These are phyloP conservation scores for Gnomoniopsis smithogilvyi DNA, from an alignment of 2,329 filamentous ascomycete genomes.

Conservation along the genomic window DNA sequence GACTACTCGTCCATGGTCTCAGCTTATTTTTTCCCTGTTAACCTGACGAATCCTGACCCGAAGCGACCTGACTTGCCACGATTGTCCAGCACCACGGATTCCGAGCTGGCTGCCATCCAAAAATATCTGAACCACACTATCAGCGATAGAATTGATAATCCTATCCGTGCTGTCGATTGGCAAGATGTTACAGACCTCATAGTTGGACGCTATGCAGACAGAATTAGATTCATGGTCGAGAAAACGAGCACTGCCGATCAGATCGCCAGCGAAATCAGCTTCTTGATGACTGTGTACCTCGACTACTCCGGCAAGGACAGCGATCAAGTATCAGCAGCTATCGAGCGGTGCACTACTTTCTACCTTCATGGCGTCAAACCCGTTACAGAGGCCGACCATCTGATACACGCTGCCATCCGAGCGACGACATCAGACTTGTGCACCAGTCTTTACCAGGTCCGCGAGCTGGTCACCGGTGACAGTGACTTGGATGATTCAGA, in stretches of 20 bases:
- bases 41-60: conserved; percentile 41
- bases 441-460: conserved; percentile 27
- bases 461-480: conserved; percentile 20
- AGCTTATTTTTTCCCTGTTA: conserved; percentile 48
- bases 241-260: conserved; percentile 24
- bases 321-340: conserved; percentile 34
- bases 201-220: conserved; percentile 56
- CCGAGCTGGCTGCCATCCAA: conserved; percentile 24
- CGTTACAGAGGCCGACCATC: conserved; percentile 37
- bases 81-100: conserved; percentile 19
- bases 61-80: conserved; percentile 24
- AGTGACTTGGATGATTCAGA: background rate
- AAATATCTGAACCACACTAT: conserved; percentile 28
- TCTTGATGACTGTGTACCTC: conserved; percentile 40
- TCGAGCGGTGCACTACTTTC: conserved; percentile 44
- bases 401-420: conserved; percentile 42
- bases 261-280: conserved; percentile 35
- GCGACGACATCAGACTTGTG: conserved; percentile 39
- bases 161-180: conserved; percentile 51
- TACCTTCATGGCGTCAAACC: conserved; percentile 33
- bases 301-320: conserved; percentile 33
- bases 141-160: conserved; percentile 29
- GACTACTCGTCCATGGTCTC: conserved; percentile 51
- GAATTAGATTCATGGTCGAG: conserved; percentile 42
- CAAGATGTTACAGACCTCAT: conserved; percentile 66